A percentile compares a stretch with the other conserved stretches of the same genome.
These are phyloP conservation scores for Tricladium varicosporioides DNA, from an alignment of 2,329 filamentous ascomycete genomes.

Conservation along the genomic window DNA sequence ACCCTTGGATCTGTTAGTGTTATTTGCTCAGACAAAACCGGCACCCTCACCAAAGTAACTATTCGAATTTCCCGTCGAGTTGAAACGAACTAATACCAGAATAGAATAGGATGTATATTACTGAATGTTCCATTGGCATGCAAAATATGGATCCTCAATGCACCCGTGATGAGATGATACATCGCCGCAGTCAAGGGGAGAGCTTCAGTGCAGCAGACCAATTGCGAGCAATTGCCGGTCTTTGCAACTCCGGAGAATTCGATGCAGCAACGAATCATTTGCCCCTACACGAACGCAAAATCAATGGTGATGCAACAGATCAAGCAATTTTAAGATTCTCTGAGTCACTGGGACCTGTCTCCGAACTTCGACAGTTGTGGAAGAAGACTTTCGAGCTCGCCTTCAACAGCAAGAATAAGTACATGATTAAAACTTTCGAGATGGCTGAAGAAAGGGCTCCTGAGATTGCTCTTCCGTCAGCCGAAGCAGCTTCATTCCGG, in stretches of 20 bases:
- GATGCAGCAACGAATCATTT: conserved; percentile 61
- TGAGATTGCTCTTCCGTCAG: conserved; percentile 37
- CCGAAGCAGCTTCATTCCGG: conserved; percentile 30
- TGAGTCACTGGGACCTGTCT: conserved; percentile 60
- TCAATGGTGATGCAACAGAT: conserved; percentile 76
- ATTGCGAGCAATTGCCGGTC: conserved; percentile 57
- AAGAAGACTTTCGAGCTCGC: conserved; percentile 64
- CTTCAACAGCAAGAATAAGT: conserved; percentile 85
- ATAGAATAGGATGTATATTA: conserved; percentile 72
- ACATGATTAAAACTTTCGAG: conserved; percentile 66
- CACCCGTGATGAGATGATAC: conserved; percentile 44
- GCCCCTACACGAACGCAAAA: conserved; percentile 58
- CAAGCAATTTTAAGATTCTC: conserved; percentile 71
- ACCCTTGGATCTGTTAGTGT: conserved; percentile 71
- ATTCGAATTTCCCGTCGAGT: not conserved
- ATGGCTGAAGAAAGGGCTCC: conserved; percentile 40
- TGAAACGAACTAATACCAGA: conserved; percentile 29
- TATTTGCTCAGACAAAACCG: conserved; percentile 77
- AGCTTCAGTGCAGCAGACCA: conserved; percentile 50
- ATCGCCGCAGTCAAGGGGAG: conserved; percentile 20
- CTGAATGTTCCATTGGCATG: conserved; percentile 60
- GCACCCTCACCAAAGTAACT: conserved; percentile 54
- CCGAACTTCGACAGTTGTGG: conserved; percentile 61
- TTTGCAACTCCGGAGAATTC: conserved; percentile 76
- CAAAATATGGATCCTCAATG: conserved; percentile 45